Base-by-base conservation (phyloP, 768 basidiomycete species). In the Lentinula aciculospora region DNA sequence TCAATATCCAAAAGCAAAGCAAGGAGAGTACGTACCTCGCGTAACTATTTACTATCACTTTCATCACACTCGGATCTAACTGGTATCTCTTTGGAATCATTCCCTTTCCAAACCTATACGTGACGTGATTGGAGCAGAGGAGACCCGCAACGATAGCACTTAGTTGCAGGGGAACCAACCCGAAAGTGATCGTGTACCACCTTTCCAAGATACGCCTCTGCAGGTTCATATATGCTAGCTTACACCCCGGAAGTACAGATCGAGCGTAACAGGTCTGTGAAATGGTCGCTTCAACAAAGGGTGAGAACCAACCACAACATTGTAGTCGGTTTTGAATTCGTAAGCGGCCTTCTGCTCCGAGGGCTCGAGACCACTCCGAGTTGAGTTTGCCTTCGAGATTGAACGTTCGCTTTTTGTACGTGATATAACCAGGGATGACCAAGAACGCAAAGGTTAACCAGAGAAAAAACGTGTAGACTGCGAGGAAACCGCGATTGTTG, bases 81-180 rank as follows among this genome's bases (percentile, higher is more conserved):
- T 89, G 76, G 70, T 93, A 92, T n/a, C 86, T 83, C 75, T 89
- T 89, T 59, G 89, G 90, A 78, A 88, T 90, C 83, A 91, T 85
- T 59, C 91, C 90, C 75, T 92, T 92, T 9, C 89, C 89, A 68
- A 92, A 92, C 54, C 89, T 78, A 68, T 92, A 92, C 19, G 89
- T 92, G 68, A 93, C 84, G 63, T 92, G 89, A 70, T 90, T 92
- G 28, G 85, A 85, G 68, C 87, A 92, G 49, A 92, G 69, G 57
- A 92, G 70, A 13, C 77, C 84, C 1, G 76, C 74, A 59, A 88
- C 60, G 63, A 90, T 90, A 68, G 85, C 75, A 21, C 65, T 66
- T 45, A 93, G 68, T 58, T 92, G 89, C 12, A 83, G 64, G 1
- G 89, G 88, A 12, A 88, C 89, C 53, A 91, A 65, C 13, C 79